Conservation (phyloP, 2,329 filamentous ascomycete species). For the Passalora sequoiae region DNA sequence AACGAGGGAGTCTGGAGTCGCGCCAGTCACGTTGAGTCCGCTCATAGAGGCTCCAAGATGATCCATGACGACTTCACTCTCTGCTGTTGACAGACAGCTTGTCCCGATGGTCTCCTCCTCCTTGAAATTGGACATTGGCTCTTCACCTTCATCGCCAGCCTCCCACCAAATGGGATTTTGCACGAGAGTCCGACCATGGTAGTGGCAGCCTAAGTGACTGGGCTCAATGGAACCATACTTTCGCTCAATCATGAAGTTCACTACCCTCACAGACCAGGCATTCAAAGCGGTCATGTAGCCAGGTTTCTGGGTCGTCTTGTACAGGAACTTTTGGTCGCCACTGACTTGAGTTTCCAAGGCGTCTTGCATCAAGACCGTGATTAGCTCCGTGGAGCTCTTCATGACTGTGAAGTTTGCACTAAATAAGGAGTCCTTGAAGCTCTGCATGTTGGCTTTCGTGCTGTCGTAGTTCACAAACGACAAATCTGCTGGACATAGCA, state of each 20-base stretch:
- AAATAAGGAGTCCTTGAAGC: not conserved
- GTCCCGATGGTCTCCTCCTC: too few relatives aligned
- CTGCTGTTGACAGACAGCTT: too few relatives aligned
- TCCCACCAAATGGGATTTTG: not conserved
- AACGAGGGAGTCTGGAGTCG: not conserved
- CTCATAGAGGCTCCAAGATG: not conserved
- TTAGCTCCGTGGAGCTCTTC: not conserved
- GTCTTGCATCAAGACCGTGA: not conserved
- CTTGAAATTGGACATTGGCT: not conserved
- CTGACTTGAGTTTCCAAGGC: not conserved
- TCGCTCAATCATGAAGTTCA: not conserved
- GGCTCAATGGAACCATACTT: not conserved
- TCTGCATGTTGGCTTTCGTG: not conserved
- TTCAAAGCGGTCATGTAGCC: not conserved
- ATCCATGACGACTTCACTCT: not conserved
- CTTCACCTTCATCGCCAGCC: not conserved
- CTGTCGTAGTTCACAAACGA: not conserved
- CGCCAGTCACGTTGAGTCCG: not conserved
- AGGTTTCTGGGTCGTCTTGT: not conserved
- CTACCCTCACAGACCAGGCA: not conserved
- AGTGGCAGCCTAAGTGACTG: not conserved
- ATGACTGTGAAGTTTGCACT: not conserved
- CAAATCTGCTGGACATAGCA: not conserved
- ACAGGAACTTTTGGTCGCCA: not conserved
- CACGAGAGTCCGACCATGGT: not conserved